Base-by-base conservation (phyloP, 345 rosid genomes). In the Ceriops tagal region DNA sequence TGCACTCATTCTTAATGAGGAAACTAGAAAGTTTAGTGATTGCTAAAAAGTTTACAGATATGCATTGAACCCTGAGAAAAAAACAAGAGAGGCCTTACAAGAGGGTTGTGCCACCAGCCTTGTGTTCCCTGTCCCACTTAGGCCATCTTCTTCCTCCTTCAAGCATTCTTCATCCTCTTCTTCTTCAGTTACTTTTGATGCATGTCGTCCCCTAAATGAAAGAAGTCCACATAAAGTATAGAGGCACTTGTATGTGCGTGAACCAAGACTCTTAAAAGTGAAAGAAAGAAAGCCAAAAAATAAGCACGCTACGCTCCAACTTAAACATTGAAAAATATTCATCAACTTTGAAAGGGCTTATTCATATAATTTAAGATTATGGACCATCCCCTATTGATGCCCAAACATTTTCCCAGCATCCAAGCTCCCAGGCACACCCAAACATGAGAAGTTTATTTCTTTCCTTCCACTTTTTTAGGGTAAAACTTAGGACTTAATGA, bases 151-250 rank as follows among this genome's bases (percentile, higher is more conserved):
- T 76, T 90, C 98, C 79, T 90, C 99, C 87, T 96, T 96, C 7
- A 96, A 77, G 68, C 71, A 96, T 76, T 96, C 99, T 82, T 96
- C 99, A 75, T 96, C 99, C 81, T 96, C 99, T 83, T 95, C 99
- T 84, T 92, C 98, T 80, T 95, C 99, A 22, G 99, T 96, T 27
- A 96, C 4, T 78, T 95, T 95, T 34, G 99, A 95, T 35, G 96
- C 97, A 87, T 95, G 99, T 3, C 98, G 93, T 66, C 99, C 99
- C 83, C 99, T 95, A 69, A 35, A 79, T n/a, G 46, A 19, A 77
- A 30, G 6, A 77, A 26, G 24, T 39, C 53, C 39, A 53, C 5
- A 66, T 16, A 19, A 35, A 30, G 62, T 21, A 34, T 10, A 6
- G 26, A 1, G 21, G 26, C 19, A 70, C 51, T 58, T 53, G 21